Conservation (phyloP, 495 filamentous ascomycete genomes). For the Neurospora discreta region DNA sequence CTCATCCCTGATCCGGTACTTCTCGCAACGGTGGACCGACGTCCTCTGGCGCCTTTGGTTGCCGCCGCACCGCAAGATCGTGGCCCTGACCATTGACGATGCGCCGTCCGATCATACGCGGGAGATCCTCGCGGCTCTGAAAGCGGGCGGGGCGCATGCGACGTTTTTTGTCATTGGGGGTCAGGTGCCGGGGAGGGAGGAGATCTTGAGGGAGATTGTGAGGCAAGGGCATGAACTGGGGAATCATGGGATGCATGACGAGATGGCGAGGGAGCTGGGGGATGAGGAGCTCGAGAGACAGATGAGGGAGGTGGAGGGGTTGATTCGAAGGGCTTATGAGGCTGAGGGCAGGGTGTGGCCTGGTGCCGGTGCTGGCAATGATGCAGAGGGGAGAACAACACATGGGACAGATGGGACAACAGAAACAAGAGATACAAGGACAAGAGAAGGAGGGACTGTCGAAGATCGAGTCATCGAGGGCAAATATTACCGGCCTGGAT, state of each 20-base stretch:
- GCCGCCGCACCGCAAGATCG: conserved; percentile 41
- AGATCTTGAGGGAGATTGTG: conserved; percentile 49
- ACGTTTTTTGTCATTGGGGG: conserved; percentile 75
- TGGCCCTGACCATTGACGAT: conserved; percentile 81
- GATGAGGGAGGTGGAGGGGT: conserved; percentile 33
- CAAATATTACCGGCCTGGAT: conserved; percentile 68
- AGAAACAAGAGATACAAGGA: conserved; percentile 14
- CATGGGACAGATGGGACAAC: neutral
- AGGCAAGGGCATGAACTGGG: conserved; percentile 57
- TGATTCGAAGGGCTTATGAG: conserved; percentile 46
- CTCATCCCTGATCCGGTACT: conserved; percentile 48
- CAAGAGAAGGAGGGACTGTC: conserved; percentile 1
- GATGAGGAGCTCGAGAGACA: conserved; percentile 29
- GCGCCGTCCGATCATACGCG: conserved; percentile 60
- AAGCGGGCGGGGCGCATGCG: conserved; percentile 45
- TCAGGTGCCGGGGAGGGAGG: conserved; percentile 53
- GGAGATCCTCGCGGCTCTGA: conserved; percentile 56
- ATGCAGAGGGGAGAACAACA: neutral
- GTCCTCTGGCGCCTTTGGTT: conserved; percentile 58
- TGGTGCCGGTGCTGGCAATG: conserved; percentile 4
- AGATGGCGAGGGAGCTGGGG: conserved; percentile 45
- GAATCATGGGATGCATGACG: conserved; percentile 81
- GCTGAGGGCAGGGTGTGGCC: conserved; percentile 22
- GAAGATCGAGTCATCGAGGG: neutral
- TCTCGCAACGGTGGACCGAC: conserved; percentile 60